Percentiles rank a stretch among this genome's conserved stretches.
Conservation (phyloP, 129 eudicot species). For the Helianthus tuberosus region DNA sequence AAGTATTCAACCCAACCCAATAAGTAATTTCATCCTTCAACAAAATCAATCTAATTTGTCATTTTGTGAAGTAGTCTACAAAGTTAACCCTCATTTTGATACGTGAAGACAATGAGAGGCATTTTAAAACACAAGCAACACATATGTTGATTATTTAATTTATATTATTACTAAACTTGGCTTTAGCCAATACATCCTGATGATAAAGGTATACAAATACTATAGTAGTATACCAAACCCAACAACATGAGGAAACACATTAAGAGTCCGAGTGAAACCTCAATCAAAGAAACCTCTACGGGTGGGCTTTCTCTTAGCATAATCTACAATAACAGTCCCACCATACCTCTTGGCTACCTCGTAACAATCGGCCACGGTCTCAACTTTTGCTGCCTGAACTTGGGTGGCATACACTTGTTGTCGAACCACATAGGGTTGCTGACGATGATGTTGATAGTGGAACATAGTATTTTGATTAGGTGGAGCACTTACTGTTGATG, state of each 20-base stretch:
- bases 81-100: no score
- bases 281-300: constrained; percentile 26
- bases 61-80: no score
- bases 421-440: constrained; percentile 9
- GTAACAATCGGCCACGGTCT: constrained; percentile 31
- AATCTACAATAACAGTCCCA: constrained; percentile 43
- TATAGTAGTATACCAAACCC: background rate
- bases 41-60: no score
- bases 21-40: no score
- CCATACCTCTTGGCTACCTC: constrained; percentile 41
- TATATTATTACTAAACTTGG: background rate
- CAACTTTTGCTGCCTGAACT: constrained; percentile 1
- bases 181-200: background rate
- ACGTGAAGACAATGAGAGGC: no score
- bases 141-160: no score
- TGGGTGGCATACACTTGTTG: constrained; percentile 6
- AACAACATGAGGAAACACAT: background rate
- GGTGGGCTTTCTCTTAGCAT: constrained; percentile 24
- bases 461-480: background rate
- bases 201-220: background rate
- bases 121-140: no score
- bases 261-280: background rate
- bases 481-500: background rate
- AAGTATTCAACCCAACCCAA: no score
- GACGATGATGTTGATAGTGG: constrained; percentile 23